Evolutionary conservation across 2,329 filamentous ascomycete genomes (phyloP).

Genomic region (Phialophora chinensis): DNA sequence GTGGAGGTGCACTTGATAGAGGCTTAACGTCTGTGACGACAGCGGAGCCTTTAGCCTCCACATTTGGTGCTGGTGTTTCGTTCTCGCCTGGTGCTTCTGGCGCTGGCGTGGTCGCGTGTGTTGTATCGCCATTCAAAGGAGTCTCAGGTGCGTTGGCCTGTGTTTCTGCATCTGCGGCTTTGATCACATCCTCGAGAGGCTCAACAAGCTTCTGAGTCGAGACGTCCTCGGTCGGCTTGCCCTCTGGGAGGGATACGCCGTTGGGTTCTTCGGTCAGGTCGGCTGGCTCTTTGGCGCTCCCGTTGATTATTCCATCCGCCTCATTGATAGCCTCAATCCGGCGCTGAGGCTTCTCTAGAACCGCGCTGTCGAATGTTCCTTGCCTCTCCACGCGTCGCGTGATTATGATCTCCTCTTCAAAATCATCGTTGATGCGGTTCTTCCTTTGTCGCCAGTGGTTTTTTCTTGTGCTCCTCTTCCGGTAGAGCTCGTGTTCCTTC

Average conservation of each 20-base stretch:
- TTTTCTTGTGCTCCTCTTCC: conserved; percentile 44
- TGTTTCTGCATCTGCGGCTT: conserved; percentile 33
- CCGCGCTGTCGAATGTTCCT: background rate
- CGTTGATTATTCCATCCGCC: background rate
- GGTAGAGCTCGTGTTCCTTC: conserved; percentile 48
- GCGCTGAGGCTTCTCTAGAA: background rate
- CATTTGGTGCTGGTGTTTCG: conserved; percentile 36
- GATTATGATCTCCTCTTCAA: background rate
- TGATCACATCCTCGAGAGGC: conserved; percentile 41
- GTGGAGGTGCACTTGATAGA: conserved; percentile 13
- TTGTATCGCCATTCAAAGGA: background rate
- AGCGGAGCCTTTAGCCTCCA: conserved; percentile 42
- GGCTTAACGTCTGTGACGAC: conserved; percentile 23
- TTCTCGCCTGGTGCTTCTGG: background rate
- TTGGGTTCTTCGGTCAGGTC: background rate
- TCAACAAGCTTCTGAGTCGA: conserved; percentile 41
- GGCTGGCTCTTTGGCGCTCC: background rate
- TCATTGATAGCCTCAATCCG: background rate
- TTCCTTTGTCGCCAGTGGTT: conserved; percentile 42
- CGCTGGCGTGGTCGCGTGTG: background rate
- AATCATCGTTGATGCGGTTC: conserved; percentile 10
- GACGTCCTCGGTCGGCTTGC: conserved; percentile 23
- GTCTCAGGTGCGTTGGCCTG: conserved; percentile 26
- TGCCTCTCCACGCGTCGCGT: background rate
- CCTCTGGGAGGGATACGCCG: background rate